These are phyloP conservation scores for Pseudonectria buxi DNA, from an alignment of 2,329 filamentous ascomycete genomes.

Conservation along the genomic window DNA sequence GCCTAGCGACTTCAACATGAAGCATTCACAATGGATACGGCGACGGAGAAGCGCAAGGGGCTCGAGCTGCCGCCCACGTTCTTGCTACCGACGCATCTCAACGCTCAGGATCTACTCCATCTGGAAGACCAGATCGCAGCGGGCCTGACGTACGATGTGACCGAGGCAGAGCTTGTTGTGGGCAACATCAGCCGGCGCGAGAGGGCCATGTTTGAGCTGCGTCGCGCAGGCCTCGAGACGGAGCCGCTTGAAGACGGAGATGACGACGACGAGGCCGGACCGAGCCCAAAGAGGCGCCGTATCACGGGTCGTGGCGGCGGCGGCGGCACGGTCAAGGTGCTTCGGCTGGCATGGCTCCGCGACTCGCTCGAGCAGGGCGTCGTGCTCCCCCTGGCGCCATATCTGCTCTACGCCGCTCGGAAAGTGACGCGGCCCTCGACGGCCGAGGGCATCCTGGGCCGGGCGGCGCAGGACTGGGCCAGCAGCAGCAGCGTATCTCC, in stretches of 20 bases:
- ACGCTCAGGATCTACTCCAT: conserved; percentile 52
- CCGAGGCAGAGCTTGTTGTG: conserved; percentile 66
- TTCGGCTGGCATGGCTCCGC: conserved; percentile 53
- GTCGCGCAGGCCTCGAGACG: conserved; percentile 56
- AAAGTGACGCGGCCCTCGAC: conserved; percentile 13
- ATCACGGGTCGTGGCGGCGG: not conserved
- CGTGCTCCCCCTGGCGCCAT: conserved; percentile 42
- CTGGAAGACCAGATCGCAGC: conserved; percentile 59
- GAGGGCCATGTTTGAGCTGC: conserved; percentile 71
- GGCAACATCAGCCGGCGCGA: conserved; percentile 64
- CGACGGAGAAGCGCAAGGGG: conserved; percentile 13
- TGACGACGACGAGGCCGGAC: conserved; percentile 3
- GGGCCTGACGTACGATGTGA: conserved; percentile 59
- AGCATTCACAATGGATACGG: not conserved
- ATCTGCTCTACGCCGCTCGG: conserved; percentile 48
- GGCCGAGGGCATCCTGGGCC: conserved; percentile 14
- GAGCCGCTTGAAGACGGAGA: conserved; percentile 29
- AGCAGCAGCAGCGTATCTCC: not conserved
- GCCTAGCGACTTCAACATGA: not conserved
- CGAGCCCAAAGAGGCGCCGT: conserved; percentile 15
- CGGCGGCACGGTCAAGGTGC: conserved; percentile 40
- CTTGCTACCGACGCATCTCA: conserved; percentile 65
- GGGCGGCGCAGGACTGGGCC: conserved; percentile 11
- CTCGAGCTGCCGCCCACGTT: conserved; percentile 56
- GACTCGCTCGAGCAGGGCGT: conserved; percentile 41